A percentile compares a stretch with the other conserved stretches of the same genome.
Evolutionary conservation across 2,329 filamentous ascomycete species (phyloP).

Genomic region (Cladosporium velox): DNA sequence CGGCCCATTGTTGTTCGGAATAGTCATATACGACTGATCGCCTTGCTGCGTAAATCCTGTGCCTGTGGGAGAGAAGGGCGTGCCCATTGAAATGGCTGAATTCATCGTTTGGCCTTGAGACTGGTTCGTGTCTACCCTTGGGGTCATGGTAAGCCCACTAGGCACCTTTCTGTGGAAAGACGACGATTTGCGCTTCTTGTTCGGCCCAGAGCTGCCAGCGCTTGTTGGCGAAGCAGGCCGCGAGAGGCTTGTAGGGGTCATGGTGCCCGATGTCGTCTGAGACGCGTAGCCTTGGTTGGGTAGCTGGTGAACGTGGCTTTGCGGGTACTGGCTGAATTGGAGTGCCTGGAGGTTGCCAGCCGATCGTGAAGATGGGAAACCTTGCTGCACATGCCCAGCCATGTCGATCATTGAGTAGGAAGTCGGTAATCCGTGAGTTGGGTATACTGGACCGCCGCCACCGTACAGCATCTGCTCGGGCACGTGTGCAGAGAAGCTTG

Average conservation of each 20-base stretch:
- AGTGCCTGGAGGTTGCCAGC: slow-evolving; percentile 64
- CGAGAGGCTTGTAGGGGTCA: slow-evolving; percentile 65
- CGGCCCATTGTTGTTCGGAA: slow-evolving; percentile 31
- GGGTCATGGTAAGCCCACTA: slow-evolving; percentile 75
- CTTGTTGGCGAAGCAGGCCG: slow-evolving; percentile 69
- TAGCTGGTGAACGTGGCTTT: slow-evolving; percentile 40
- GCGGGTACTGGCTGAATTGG: slow-evolving; percentile 38
- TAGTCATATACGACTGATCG: slow-evolving; percentile 38
- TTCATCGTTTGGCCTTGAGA: slow-evolving; percentile 33
- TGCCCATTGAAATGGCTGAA: slow-evolving; percentile 33
- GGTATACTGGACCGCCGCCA: slow-evolving; percentile 15
- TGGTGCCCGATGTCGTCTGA: slow-evolving; percentile 47
- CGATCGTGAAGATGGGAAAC: slow-evolving; percentile 61
- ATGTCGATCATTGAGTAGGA: slow-evolving; percentile 43
- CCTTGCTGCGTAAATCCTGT: slow-evolving; percentile 15
- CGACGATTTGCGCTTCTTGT: slow-evolving; percentile 75
- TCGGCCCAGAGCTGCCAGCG: slow-evolving; percentile 61
- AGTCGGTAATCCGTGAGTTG: slow-evolving; percentile 34
- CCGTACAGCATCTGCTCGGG: slow-evolving; percentile 20
- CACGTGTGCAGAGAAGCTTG: slow-evolving; percentile 30
- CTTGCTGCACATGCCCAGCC: slow-evolving; percentile 40
- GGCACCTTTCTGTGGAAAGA: slow-evolving; percentile 62
- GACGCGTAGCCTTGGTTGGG: slow-evolving; percentile 35
- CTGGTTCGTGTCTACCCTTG: slow-evolving; percentile 62
- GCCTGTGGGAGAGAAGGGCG: slow-evolving; percentile 41